Evolutionary conservation across 768 basidiomycete species (phyloP), one percentile per base, ranked within the genome.

Genomic region (Russula sp.): DNA sequence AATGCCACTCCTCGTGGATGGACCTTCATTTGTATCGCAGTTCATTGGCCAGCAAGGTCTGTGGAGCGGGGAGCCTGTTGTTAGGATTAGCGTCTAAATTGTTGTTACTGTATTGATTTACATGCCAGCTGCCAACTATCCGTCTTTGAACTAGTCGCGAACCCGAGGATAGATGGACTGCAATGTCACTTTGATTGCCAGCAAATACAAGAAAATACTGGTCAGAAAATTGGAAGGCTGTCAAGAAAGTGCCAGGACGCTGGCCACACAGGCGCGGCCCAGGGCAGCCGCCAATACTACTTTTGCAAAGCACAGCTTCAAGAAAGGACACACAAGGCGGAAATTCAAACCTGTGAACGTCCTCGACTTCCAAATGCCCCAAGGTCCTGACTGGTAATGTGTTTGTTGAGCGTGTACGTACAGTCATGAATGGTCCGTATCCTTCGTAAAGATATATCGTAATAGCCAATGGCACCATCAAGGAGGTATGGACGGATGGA

Each of bases 371-470:
- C 38, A 46, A 42, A 49, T 24, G 44, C 28, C 66, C 53, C 40
- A 34, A 34, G 34, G 26, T 44, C 59, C 53, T 53, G 57, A 61
- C 51, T 40, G 59, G 51, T 54, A 67, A 62, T 61, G 56, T 59
- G 57, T 44, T 67, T 58, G 60, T 59, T 54, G 52, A 63, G 53
- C 46, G 34, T 62, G 65, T 69, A 63, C 62, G 62, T 69, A 58
- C 59, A 69, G 56, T 69, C 68, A 58, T 69, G 54, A 69, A 61
- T 65, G 53, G 68, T 69, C 66, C 66, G 59, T 67, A 64, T 59
- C 53, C 62, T 69, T 69, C 68, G 68, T 69, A 58, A 68, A 60
- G 49, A 48, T 61, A 10, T 56, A 61, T 66, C 61, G 57, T 63
- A 51, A 59, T 50, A 54, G 46, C 58, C 18, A 61, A 48, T 51